Base-by-base conservation (phyloP, 805 yeast genomes). In the Myxozyma monticola region DNA sequence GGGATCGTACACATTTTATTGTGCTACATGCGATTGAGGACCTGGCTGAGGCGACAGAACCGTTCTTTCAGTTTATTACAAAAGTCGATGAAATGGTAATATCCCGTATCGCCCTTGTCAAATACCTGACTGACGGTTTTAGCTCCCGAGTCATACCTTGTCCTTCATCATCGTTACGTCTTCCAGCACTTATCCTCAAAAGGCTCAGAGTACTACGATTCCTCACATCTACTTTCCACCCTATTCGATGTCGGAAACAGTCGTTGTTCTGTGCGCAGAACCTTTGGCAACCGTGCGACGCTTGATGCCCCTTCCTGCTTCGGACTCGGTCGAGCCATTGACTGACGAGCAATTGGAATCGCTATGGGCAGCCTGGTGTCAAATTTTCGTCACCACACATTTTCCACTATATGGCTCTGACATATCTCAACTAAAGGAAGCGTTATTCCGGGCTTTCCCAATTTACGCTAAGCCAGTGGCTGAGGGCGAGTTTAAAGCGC, bases 21-120 rank as follows among this genome's bases (percentile, higher is more conserved):
- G 55, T 53, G 20, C 43, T 53, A 12, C 56, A 53, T 43, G 45
- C 48, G 14, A 29, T 53, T 21, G 57, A 53, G 36, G 36, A 39
- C 34, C 17, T 51, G 14, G 45, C 39, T 7, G 56, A 51, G 24
- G 30, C 45, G 6, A 10, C n/a, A 10, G 55, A 50, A 6, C 34
- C 47, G 6, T 14, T 45, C 3, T 45, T 35, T 28, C 55, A 45
- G 31, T 46, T 45, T 17, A 14, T 46, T 12, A 29, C 42, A n/a
- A 46, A 50, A 14, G 22, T 50, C 15, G 28, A 21, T 28, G 47
- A 50, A n/a, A 18, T 45, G 29, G 50, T 50, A 28, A 28, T 28
- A n/a, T 6, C 37, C 17, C 9, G 15, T 33, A n/a, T 30, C 12
- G 12, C 21, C 25, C 7, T 30, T 25, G 24, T n/a, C 34, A 28